These are phyloP conservation scores for Teunomyces funiuensis DNA, from an alignment of 805 yeast genomes.

Conservation along the genomic window DNA sequence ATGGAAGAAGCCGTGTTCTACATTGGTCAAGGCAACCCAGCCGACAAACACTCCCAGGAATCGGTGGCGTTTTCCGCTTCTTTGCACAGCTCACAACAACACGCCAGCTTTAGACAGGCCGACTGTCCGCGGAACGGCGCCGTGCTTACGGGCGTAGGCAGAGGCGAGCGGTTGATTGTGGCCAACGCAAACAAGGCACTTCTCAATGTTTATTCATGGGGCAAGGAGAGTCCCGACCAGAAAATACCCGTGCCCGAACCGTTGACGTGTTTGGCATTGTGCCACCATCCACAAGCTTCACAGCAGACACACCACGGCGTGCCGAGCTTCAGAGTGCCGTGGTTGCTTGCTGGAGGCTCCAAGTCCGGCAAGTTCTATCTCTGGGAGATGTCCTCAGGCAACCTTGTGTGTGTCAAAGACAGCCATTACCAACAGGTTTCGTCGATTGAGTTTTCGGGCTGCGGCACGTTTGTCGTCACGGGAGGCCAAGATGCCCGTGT, in stretches of 20 bases:
- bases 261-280: constrained; percentile 54
- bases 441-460: constrained; percentile 55
- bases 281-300: constrained; percentile 33
- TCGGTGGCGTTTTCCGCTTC: constrained; percentile 44
- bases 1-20: constrained; percentile 56
- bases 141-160: constrained; percentile 44
- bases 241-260: constrained; percentile 83
- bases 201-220: constrained; percentile 68
- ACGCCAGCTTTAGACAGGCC: constrained; percentile 53
- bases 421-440: constrained; percentile 82
- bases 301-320: constrained; percentile 18
- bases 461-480: constrained; percentile 64
- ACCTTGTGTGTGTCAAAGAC: constrained; percentile 67
- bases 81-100: constrained; percentile 47
- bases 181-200: constrained; percentile 73
- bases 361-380: constrained; percentile 72
- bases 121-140: constrained; percentile 48
- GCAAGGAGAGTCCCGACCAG: constrained; percentile 74
- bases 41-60: constrained; percentile 45
- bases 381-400: constrained; percentile 85
- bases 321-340: constrained; percentile 52
- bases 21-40: constrained; percentile 43
- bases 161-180: constrained; percentile 55
- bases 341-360: constrained; percentile 74
- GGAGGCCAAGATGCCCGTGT: constrained; percentile 84